These are phyloP conservation scores for Trichophyton verrucosum DNA, from an alignment of 2,329 filamentous ascomycete species.

Conservation along the genomic window DNA sequence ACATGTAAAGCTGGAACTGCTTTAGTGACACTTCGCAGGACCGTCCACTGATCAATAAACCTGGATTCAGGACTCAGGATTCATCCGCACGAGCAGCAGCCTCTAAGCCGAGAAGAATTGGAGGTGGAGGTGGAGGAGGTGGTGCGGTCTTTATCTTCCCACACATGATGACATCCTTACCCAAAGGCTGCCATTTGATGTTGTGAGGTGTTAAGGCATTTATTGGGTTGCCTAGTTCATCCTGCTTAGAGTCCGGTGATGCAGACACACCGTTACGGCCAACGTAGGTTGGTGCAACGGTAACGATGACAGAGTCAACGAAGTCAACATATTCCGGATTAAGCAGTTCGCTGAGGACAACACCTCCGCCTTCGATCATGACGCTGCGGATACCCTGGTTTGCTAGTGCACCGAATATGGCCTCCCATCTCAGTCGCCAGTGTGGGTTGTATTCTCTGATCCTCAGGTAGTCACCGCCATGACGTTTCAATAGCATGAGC, in stretches of 20 bases:
- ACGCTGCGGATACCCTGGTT: conserved; percentile 57
- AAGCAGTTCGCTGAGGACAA: conserved; percentile 73
- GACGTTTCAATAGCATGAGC: conserved; percentile 33
- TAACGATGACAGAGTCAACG: conserved; percentile 70
- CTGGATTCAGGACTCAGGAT: background rate
- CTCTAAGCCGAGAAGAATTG: conserved; percentile 14
- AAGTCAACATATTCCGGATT: conserved; percentile 47
- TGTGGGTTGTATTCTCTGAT: conserved; percentile 28
- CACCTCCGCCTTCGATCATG: conserved; percentile 84
- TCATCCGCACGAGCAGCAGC: conserved; percentile 11
- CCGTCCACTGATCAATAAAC: background rate
- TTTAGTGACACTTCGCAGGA: conserved; percentile 9
- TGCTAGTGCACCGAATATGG: conserved; percentile 48
- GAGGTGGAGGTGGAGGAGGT: conserved; percentile 4
- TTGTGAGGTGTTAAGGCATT: conserved; percentile 54
- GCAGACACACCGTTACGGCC: conserved; percentile 71
- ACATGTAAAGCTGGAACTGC: conserved; percentile 8
- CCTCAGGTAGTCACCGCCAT: conserved; percentile 36
- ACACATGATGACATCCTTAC: conserved; percentile 72
- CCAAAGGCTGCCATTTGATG: conserved; percentile 64
- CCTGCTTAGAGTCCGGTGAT: conserved; percentile 49
- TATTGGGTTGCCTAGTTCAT: conserved; percentile 40
- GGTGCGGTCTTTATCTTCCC: conserved; percentile 41
- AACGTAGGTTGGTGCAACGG: conserved; percentile 82
- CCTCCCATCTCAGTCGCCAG: conserved; percentile 49